These are phyloP conservation scores for Trichoderma gracile DNA, from an alignment of 2,329 filamentous ascomycete species.

Conservation along the genomic window DNA sequence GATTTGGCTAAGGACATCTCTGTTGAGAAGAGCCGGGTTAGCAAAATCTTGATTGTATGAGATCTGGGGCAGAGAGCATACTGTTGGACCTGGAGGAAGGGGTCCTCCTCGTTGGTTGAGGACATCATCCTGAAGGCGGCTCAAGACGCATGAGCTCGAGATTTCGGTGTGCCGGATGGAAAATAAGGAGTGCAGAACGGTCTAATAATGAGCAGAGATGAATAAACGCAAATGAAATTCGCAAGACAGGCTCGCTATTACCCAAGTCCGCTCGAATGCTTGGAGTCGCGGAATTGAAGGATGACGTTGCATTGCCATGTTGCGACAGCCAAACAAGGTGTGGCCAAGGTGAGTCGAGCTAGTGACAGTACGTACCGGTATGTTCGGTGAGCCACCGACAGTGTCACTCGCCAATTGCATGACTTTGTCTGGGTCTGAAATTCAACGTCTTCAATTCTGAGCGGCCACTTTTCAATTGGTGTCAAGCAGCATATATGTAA, in stretches of 20 bases:
- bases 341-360: slow-evolving; percentile 14
- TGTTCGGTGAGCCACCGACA: slow-evolving; percentile 14
- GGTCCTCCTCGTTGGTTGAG: slow-evolving; percentile 66
- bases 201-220: neutral
- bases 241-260: neutral
- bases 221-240: neutral
- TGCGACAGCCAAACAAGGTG: slow-evolving; percentile 22
- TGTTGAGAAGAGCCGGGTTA: slow-evolving; percentile 47
- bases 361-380: slow-evolving; percentile 23
- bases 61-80: slow-evolving; percentile 40
- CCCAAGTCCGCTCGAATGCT: neutral
- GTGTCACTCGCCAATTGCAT: neutral
- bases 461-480: no score
- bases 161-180: neutral
- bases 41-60: no score
- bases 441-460: neutral
- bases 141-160: slow-evolving; percentile 31
- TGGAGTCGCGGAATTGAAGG: slow-evolving; percentile 1
- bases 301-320: slow-evolving; percentile 25
- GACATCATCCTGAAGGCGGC: slow-evolving; percentile 59
- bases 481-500: no score
- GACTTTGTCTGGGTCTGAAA: neutral
- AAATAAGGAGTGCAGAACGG: neutral
- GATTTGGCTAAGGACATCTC: slow-evolving; percentile 85
- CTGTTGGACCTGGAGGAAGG: slow-evolving; percentile 73